Base-by-base conservation (phyloP, 2,329 filamentous ascomycete genomes). In the Aspergillus tamarii region DNA sequence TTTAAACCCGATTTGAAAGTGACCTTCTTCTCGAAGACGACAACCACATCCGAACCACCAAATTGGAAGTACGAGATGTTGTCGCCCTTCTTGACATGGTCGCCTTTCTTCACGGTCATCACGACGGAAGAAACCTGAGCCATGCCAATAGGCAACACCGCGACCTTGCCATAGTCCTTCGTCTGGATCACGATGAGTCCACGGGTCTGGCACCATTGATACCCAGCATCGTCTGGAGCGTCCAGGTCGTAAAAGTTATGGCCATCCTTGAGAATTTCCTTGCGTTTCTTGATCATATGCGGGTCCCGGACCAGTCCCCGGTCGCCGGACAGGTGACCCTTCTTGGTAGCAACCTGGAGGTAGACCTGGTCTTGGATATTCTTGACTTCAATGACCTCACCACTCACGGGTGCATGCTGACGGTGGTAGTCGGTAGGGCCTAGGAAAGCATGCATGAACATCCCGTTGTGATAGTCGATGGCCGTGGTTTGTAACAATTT, bases 111-210 rank as follows among this genome's bases (percentile, higher is more conserved):
- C 0, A 61, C 60, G 2, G 72, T 72, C 21, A 81, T 45, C 28
- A 72, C 73, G 1, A 82, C 76, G 1, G 78, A 81, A 1, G 79
- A 81, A 0, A 82, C 76, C 54, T 79, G 75, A 3, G 77, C 79
- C 80, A 83, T 83, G 10, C 80, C 80, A 56, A 82, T 78, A 0
- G 80, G 80, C 43, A 83, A 58, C n/a, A 82, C 72, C 11, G 79
- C 81, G 7, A 82, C 79, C 36, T 75, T 69, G 2, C 79, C 78
- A 14, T 77, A 57, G 14, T 67, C 55, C 0, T 70, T 61, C 6
- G 73, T 80, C 0, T 82, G 73, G 14, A 82, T 76, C n/a, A 82
- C 60, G 1, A 82, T 65, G 26, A 78, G 61, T 2, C 80, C 80
- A 3, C 80, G 70, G 3, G 75, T 75, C 65, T 81, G 80, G 7